phyloP scores from a whole-genome alignment of 768 basidiomycete species.

The Rhizopogon vulgaris region DNA sequence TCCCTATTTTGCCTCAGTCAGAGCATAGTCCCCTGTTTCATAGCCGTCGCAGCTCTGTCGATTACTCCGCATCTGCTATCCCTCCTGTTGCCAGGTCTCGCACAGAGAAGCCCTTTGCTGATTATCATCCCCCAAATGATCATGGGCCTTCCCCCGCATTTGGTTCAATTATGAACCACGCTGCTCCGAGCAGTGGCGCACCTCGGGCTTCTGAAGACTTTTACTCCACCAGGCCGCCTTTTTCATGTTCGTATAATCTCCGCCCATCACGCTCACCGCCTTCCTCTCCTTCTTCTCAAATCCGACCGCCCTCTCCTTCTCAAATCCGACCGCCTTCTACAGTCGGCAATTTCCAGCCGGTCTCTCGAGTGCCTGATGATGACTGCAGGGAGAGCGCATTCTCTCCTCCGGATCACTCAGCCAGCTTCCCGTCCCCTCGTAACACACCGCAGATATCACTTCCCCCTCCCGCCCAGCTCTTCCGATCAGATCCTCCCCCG shows the following conservation, averaged over 20 bases:
- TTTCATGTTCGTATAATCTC: slow-evolving; percentile 10
- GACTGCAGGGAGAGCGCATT: slow-evolving; percentile 6
- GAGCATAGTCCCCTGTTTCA: neutral
- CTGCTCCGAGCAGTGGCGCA: neutral
- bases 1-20: slow-evolving; percentile 12
- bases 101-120: slow-evolving; percentile 1
- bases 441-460: slow-evolving; percentile 20
- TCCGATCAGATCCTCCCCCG: slow-evolving; percentile 20
- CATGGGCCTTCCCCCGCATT: slow-evolving; percentile 8
- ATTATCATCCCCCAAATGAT: slow-evolving; percentile 9
- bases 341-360: slow-evolving; percentile 9
- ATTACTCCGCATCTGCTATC: slow-evolving; percentile 2
- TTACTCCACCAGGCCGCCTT: slow-evolving; percentile 9
- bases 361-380: slow-evolving; percentile 3
- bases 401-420: slow-evolving; percentile 4
- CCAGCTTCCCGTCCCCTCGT: slow-evolving; percentile 8
- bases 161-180: neutral
- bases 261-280: slow-evolving; percentile 14
- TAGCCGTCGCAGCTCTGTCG: slow-evolving; percentile 7
- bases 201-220: slow-evolving; percentile 9
- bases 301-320: slow-evolving; percentile 10
- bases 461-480: slow-evolving; percentile 26
- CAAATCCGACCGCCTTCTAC: slow-evolving; percentile 15
- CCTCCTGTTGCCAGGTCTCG: slow-evolving; percentile 2
- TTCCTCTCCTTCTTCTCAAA: slow-evolving; percentile 9